Percentiles rank a stretch among this genome's conserved stretches.
Evolutionary conservation across 495 filamentous ascomycete species (phyloP).

Genomic region (Neohortaea acidophila): DNA sequence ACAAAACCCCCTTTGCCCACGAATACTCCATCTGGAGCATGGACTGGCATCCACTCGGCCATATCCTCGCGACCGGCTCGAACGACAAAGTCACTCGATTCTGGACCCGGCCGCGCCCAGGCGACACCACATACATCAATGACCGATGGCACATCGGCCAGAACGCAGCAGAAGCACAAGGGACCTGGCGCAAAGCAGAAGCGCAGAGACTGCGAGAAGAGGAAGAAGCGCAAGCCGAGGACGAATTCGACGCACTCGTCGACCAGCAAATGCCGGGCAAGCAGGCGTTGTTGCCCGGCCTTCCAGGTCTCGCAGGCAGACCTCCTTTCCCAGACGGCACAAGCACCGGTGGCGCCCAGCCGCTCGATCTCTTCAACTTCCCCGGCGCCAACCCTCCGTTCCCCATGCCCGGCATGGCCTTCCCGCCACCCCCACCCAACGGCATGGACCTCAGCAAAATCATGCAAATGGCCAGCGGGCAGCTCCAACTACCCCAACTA

Average conservation of each 20-base stretch:
- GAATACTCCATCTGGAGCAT: slow-evolving; percentile 91
- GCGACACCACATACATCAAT: slow-evolving; percentile 65
- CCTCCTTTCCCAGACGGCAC: slow-evolving; percentile 26
- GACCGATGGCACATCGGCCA: slow-evolving; percentile 93
- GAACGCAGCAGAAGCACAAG: slow-evolving; percentile 78
- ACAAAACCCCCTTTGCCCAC: slow-evolving; percentile 71
- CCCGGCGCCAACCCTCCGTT: slow-evolving; percentile 27
- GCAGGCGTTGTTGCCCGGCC: slow-evolving; percentile 34
- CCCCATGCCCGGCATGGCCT: slow-evolving; percentile 35
- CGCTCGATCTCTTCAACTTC: slow-evolving; percentile 20
- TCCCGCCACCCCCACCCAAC: slow-evolving; percentile 32
- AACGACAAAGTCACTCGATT: slow-evolving; percentile 95
- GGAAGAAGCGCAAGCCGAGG: slow-evolving; percentile 81
- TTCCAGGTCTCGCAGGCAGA: slow-evolving; percentile 17
- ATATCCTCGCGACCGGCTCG: slow-evolving; percentile 94
- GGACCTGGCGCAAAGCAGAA: slow-evolving; percentile 75
- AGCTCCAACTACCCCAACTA: slow-evolving; percentile 25
- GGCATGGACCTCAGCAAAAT: slow-evolving; percentile 51
- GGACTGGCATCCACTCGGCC: slow-evolving; percentile 92
- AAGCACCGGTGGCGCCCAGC: slow-evolving; percentile 26
- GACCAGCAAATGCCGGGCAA: slow-evolving; percentile 71
- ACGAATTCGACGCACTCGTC: slow-evolving; percentile 83
- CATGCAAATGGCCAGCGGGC: slow-evolving; percentile 37
- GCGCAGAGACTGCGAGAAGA: slow-evolving; percentile 66
- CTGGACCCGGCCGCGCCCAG: slow-evolving; percentile 80